Percentiles rank a stretch among this genome's conserved stretches.
Conservation (phyloP, 495 filamentous ascomycete species). For the Hypoxylon trugodes region DNA sequence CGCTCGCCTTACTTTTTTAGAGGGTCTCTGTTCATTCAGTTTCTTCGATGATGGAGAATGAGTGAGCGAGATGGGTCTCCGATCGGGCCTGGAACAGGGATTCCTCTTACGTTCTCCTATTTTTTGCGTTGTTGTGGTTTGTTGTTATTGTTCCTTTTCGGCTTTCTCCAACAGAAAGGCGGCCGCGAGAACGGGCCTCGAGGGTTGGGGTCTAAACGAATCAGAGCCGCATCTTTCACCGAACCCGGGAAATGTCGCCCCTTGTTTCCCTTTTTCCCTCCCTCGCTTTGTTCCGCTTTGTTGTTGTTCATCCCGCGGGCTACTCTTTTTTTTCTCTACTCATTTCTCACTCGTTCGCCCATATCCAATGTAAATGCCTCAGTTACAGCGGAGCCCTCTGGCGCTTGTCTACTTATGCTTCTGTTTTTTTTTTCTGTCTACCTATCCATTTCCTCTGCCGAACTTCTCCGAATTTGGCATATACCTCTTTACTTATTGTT, state of each 20-base stretch:
- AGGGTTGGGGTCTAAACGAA: slow-evolving; percentile 33
- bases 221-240: slow-evolving; percentile 40
- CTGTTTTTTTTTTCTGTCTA: slow-evolving; percentile 31
- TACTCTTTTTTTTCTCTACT: slow-evolving; percentile 10
- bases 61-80: slow-evolving; percentile 2
- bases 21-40: slow-evolving; percentile 1
- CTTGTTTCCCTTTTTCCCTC: slow-evolving; percentile 16
- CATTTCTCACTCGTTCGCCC: no score
- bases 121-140: slow-evolving; percentile 8
- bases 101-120: slow-evolving; percentile 11
- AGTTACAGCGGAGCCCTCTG: slow-evolving; percentile 34
- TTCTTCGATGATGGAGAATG: neutral
- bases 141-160: no score
- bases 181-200: slow-evolving; percentile 38
- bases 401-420: slow-evolving; percentile 25
- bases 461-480: slow-evolving; percentile 31
- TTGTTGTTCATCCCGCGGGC: slow-evolving; percentile 16
- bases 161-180: slow-evolving; percentile 25
- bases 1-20: slow-evolving; percentile 36
- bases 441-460: slow-evolving; percentile 17
- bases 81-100: slow-evolving; percentile 35
- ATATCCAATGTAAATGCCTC: slow-evolving; percentile 38
- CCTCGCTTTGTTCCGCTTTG: slow-evolving; percentile 1
- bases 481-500: slow-evolving; percentile 13
- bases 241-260: slow-evolving; percentile 39